Evolutionary conservation across 2,329 filamentous ascomycete species (phyloP).

Genomic region (Xylariaceae sp.): DNA sequence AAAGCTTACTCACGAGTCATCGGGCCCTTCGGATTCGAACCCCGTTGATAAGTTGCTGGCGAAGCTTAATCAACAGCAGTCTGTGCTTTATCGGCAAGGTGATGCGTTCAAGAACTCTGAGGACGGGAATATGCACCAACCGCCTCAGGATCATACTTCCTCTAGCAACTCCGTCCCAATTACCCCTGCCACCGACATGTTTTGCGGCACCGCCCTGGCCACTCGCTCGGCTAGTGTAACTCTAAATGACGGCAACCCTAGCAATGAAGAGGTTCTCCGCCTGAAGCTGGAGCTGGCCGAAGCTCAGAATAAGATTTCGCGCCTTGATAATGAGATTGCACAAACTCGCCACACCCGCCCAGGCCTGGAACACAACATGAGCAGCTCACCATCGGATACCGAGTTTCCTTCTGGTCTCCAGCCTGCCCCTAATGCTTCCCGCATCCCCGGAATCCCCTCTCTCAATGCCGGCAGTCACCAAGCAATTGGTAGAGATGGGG

Average conservation of each 20-base stretch:
- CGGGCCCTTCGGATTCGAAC: constrained; percentile 43
- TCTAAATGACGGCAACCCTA: constrained; percentile 45
- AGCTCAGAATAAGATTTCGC: constrained; percentile 70
- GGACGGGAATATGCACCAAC: constrained; percentile 41
- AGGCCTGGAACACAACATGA: constrained; percentile 54
- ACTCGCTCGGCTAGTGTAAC: constrained; percentile 56
- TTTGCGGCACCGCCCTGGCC: constrained; percentile 51
- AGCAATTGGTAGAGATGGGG: constrained; percentile 41
- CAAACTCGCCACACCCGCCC: constrained; percentile 64
- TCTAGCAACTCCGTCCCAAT: constrained; percentile 64
- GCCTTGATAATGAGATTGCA: constrained; percentile 71
- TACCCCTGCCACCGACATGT: constrained; percentile 62
- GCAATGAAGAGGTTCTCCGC: constrained; percentile 63
- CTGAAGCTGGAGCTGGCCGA: constrained; percentile 73
- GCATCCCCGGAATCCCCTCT: constrained; percentile 23
- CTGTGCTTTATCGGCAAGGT: constrained; percentile 60
- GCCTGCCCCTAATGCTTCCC: constrained; percentile 37
- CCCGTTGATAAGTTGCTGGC: constrained; percentile 74
- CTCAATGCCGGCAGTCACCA: constrained; percentile 40
- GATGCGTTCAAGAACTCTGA: constrained; percentile 51
- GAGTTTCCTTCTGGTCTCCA: constrained; percentile 30
- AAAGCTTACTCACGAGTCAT: constrained; percentile 50
- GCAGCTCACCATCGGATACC: constrained; percentile 34
- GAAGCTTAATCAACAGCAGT: constrained; percentile 73
- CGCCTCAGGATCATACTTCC: constrained; percentile 50